Base-by-base conservation (phyloP, 805 yeast species). In the Candida fluviatilis region DNA sequence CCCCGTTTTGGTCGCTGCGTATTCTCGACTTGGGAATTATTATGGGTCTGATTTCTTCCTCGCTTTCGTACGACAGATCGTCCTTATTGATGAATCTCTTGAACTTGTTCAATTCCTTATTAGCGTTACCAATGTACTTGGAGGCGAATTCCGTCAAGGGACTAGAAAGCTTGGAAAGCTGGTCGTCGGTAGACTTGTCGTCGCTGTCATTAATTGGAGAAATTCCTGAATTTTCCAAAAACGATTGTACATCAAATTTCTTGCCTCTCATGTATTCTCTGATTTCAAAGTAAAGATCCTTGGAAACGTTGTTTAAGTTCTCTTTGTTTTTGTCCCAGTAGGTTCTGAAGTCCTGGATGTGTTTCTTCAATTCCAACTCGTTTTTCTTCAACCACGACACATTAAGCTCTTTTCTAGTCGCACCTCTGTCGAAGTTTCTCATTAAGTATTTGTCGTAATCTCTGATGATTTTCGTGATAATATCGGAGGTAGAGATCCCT, bases 341-440 rank as follows among this genome's bases (percentile, higher is more conserved):
- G 17, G 84, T 76, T 49, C 96, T 73, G 66, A 93, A 91, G 46
- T 88, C 96, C 45, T 69, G 78, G 44, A 93, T 83, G 56, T 90
- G 96, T 51, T 89, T 87, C 60, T 86, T 89, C 64, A 93, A 76
- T 46, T 93, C 99, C 50, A 93, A 72, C 66, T 93, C 99, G 61
- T 93, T 93, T 64, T 93, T 93, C 66, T 93, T 93, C 51, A 93
- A 73, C 99, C 99, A 93, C 21, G 95, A 84, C 15, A 93, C 98
- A 55, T 93, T 93, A 53, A 93, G 76, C 55, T 93, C 99, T 60
- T 93, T 88, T 55, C 99, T 76, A 2, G 97, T 85, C 8, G 96
- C 98, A 34, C 99, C 99, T 49, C 99, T 77, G 12, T 96, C 96
- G 63, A 93, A 91, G 66, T 93, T 93, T 58, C 99, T 80, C 93